Base-by-base conservation (phyloP, 176 grass and related monocot genomes). In the Hordeum marinum region DNA sequence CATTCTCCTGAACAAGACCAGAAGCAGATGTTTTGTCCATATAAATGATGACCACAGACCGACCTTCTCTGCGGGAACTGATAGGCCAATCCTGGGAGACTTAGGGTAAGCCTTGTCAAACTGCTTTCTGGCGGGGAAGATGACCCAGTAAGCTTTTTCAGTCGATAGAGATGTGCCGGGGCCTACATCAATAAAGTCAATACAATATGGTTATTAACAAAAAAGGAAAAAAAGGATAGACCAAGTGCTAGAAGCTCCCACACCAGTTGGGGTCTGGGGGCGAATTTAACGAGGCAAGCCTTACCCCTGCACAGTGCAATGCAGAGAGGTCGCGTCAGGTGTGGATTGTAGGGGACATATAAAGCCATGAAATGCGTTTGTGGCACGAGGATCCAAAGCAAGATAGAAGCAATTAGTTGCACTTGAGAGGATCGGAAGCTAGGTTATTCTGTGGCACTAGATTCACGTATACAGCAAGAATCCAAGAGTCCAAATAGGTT, bases 111-210 rank as follows among this genome's bases (percentile, higher is more conserved):
- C 42, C 72, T 78, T 63, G 0, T 32, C 46, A 8, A 65, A 65
- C 59, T 64, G 41, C 59, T 65, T 52, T 84, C 31, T 37, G 59
- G 21, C 48, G 29, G 59, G 41, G 20, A 14, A 37, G 59, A 43
- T 48, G 23, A 86, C 12, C 18, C 46, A 57, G 25, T 68, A 62
- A 61, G 36, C 54, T 37, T 80, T 58, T 48, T 37, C 62, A 21
- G 40, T 76, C 63, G 69, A 81, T 54, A 41, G 43, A 80, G 74
- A 75, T 78, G 9, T 78, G 4, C 25, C 65, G n/a, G 64, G 9
- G 29, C 79, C 84, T 90, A 60, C 31, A 90, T 17, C 39, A 82
- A 81, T 60, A 23, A 84, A 89, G 50, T 45, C 80, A 48, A 52
- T 8, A 75, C 54, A 52, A 75, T n/a, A 83, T 17, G 18, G 54